Base-by-base conservation (phyloP, 2,329 filamentous ascomycete species). In the Trichoderma hamatum region DNA sequence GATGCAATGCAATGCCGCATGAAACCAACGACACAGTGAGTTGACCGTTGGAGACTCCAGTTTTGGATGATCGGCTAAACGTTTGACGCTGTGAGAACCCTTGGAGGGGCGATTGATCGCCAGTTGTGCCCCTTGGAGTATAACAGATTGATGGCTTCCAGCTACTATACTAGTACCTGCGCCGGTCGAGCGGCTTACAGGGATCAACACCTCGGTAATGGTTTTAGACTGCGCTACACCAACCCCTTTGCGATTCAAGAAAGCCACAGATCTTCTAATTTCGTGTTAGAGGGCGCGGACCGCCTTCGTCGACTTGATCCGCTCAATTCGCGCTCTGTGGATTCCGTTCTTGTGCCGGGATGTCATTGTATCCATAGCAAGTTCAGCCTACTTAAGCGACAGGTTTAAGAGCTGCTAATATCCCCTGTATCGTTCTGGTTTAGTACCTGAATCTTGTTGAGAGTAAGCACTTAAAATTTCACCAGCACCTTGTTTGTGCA, bases 121-220 rank as follows among this genome's bases (percentile, higher is more conserved):
- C 64, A 21, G 49, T 51, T 51, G 28, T 13, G 3, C 43, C 14
- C 36, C 54, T 30, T 51, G n/a, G 24, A 59, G 52, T 16, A 21
- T 51, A 51, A 10, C 39, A 59, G 28, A 51, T 58, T 59, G 39
- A 51, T 51, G 39, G 16, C 14, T 28, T 36, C 28, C 13, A 21
- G 46, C 52, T 36, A 51, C 21, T 67, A 14, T 21, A 32, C 52
- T 36, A 51, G 30, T 67, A 14, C 28, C 39, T 46, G 54, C 54
- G 62, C 52, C 34, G 52, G 62, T 49, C 52, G 36, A 56, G n/a
- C 52, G 54, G 64, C 64, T 67, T 36, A 43, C 64, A 67, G 36
- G 64, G 64, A 56, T 59, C 43, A 67, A 28, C 6, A 49, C 39
- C 34, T 67, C 54, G 64, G 64, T n/a, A 67, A 30, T 59, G 7